Evolutionary conservation across 2,329 filamentous ascomycete species (phyloP), one percentile per base, ranked within the genome.

Genomic region (Pezicula neosporulosa): DNA sequence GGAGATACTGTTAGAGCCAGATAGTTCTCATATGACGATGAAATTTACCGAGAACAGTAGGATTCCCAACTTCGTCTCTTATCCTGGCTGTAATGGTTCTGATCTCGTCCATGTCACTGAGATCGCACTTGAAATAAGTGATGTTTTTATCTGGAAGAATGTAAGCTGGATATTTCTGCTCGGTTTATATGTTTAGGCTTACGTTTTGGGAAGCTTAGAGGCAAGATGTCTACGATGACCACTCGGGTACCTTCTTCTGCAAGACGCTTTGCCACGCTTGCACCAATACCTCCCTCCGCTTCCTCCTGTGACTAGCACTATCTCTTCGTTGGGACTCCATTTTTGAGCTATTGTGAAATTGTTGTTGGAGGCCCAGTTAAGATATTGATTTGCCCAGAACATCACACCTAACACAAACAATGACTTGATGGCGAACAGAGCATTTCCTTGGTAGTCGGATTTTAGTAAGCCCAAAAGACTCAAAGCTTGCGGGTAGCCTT

Each of bases 81-180:
- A 59, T 52, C 35, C 28, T 46, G 7, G 50, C 51, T 41, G 56
- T 60, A 12, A 61, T 16, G 12, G 8, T 16, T 33, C 33, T 18
- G 15, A 63, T 61, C 36, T 60, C 51, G 9, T 44, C 48, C 39
- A 58, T 51, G 28, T 63, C 52, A 24, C 58, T 61, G 1, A 62
- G 53, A 38, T 62, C 60, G 36, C 57, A 63, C 16, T 37, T 47
- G 28, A 50, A 53, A 41, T 62, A 61, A 2, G 27, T 33, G n/a
- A 50, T 24, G 35, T 41, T 38, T 24, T 13, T 19, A 47, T 39
- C 47, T 44, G 24, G 10, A 46, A 46, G n/a, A n/a, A n/a, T n/a
- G n/a, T n/a, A n/a, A n/a, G n/a, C n/a, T n/a, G n/a, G n/a, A n/a
- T n/a, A n/a, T n/a, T n/a, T n/a, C n/a, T n/a, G n/a, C n/a, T n/a